Percentiles rank a stretch among this genome's conserved stretches.
phyloP scores from a whole-genome alignment of 352 stramenopile species.

The Phytophthora sojae region DNA sequence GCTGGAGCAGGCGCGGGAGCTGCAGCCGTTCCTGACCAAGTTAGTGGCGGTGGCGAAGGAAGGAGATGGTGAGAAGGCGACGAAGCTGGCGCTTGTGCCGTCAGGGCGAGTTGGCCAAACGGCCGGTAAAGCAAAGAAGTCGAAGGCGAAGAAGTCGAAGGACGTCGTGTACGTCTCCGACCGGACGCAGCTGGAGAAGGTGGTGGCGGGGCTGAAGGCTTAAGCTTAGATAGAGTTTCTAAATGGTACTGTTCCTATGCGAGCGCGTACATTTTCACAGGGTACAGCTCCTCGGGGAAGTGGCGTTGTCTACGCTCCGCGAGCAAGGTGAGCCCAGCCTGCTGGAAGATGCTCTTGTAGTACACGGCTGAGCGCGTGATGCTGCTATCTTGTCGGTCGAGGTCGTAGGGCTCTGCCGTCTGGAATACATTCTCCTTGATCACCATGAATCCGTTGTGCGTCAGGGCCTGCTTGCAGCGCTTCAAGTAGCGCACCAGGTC shows the following conservation, averaged over 20 bases:
- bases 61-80: slow-evolving; percentile 34
- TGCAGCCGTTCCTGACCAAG: slow-evolving; percentile 61
- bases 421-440: slow-evolving; percentile 94
- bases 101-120: slow-evolving; percentile 33
- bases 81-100: slow-evolving; percentile 44
- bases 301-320: slow-evolving; percentile 85
- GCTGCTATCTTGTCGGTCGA: slow-evolving; percentile 95
- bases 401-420: slow-evolving; percentile 79
- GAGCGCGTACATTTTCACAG: slow-evolving; percentile 95
- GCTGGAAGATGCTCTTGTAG: slow-evolving; percentile 93
- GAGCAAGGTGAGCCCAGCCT: slow-evolving; percentile 91
- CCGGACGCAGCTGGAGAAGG: slow-evolving; percentile 38
- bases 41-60: slow-evolving; percentile 39
- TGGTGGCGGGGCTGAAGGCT: slow-evolving; percentile 27
- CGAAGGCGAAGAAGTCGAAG: slow-evolving; percentile 23
- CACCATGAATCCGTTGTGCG: slow-evolving; percentile 63
- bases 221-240: no score
- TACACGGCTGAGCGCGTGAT: slow-evolving; percentile 91
- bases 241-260: slow-evolving; percentile 37
- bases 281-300: slow-evolving; percentile 96
- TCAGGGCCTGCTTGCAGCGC: slow-evolving; percentile 82
- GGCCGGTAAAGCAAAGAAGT: slow-evolving; percentile 26
- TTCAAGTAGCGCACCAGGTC: slow-evolving; percentile 95
- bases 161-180: slow-evolving; percentile 36
- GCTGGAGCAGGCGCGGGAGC: slow-evolving; percentile 78